phyloP scores from a whole-genome alignment of 345 rosid genomes.

The Camelina hispida region DNA sequence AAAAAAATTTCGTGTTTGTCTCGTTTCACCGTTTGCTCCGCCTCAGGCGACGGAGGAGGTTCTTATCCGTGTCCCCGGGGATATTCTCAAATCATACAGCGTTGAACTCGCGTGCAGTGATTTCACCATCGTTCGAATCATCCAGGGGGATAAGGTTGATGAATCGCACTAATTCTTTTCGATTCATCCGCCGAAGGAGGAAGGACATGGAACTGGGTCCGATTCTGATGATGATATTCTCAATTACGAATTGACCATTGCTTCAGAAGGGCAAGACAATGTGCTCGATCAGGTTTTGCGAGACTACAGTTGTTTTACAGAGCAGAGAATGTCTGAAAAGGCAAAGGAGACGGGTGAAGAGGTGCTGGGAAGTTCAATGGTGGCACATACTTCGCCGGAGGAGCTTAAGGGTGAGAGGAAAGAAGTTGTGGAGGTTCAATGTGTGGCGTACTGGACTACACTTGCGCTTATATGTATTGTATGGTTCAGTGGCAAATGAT shows the following conservation, averaged over 20 bases:
- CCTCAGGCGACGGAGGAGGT: constrained; percentile 47
- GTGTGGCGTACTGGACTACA: constrained; percentile 92
- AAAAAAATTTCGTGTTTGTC: no score
- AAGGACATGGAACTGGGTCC: constrained; percentile 37
- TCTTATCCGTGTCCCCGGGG: constrained; percentile 64
- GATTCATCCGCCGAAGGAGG: constrained; percentile 57
- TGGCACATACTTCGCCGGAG: constrained; percentile 57
- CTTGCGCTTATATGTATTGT: constrained; percentile 53
- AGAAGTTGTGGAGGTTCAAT: constrained; percentile 60
- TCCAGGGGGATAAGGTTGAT: constrained; percentile 69
- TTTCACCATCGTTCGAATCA: constrained; percentile 55
- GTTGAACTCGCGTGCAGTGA: constrained; percentile 77
- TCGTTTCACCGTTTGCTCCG: constrained; percentile 26
- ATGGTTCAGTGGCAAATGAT: no score
- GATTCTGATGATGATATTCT: constrained; percentile 48
- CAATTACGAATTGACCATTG: constrained; percentile 73
- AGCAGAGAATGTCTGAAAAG: constrained; percentile 54
- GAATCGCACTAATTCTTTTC: constrained; percentile 72
- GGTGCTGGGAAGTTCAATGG: constrained; percentile 44
- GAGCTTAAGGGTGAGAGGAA: constrained; percentile 58
- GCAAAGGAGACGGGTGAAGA: constrained; percentile 48
- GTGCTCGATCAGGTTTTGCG: constrained; percentile 57
- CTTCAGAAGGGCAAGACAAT: constrained; percentile 67
- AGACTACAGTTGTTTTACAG: constrained; percentile 64
- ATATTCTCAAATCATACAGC: constrained; percentile 60